Percentiles rank a stretch among this genome's conserved stretches.
These are phyloP conservation scores for Claviceps sp. DNA, from an alignment of 2,329 filamentous ascomycete genomes.

Conservation along the genomic window DNA sequence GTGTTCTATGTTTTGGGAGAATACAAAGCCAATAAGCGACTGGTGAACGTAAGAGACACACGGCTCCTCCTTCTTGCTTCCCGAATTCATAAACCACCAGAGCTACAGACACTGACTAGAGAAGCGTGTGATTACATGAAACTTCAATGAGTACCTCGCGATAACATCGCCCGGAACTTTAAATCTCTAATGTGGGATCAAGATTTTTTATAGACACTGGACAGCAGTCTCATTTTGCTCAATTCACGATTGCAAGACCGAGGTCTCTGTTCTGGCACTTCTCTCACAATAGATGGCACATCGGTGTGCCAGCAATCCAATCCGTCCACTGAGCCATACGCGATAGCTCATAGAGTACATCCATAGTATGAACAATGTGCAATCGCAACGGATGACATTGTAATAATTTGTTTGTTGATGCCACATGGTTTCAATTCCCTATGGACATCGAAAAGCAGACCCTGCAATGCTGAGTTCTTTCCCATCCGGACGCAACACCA, in stretches of 20 bases:
- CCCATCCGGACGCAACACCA: conserved; percentile 30
- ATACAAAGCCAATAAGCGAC: no score
- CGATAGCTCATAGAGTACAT: background rate
- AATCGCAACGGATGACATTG: background rate
- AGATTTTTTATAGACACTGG: background rate
- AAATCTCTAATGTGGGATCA: background rate
- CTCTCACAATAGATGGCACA: background rate
- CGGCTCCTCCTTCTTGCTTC: no score
- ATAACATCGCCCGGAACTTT: background rate
- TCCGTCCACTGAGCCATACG: background rate
- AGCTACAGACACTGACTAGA: no score
- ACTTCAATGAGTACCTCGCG: no score
- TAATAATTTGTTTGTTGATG: conserved; percentile 13
- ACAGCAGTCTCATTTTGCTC: background rate
- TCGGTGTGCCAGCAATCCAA: background rate
- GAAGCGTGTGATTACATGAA: no score
- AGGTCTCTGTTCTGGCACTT: background rate
- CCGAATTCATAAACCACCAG: no score
- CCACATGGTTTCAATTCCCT: conserved; percentile 25
- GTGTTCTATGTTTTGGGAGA: no score
- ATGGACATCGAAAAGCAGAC: conserved; percentile 29
- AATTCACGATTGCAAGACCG: background rate
- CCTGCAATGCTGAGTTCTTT: conserved; percentile 30
- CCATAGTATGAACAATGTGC: background rate
- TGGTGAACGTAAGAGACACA: no score